Evolutionary conservation across 495 filamentous ascomycete species (phyloP).

Genomic region (Tuber brumale): DNA sequence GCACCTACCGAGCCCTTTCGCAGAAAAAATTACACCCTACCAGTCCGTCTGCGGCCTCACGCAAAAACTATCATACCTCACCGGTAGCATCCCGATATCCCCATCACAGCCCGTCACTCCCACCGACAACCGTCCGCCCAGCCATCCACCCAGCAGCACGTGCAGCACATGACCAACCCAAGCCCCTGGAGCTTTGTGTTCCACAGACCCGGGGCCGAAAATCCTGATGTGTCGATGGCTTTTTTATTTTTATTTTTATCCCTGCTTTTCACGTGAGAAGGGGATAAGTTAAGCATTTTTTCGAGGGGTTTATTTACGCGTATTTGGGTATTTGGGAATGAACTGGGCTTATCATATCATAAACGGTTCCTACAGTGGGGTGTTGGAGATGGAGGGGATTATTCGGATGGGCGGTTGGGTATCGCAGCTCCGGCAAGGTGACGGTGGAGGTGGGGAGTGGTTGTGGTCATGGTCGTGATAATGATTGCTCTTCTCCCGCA

Average conservation of each 20-base stretch:
- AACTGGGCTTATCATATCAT: not conserved
- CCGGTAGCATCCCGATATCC: not conserved
- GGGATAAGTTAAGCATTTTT: not conserved
- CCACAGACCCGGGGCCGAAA: not conserved
- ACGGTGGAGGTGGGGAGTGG: not conserved
- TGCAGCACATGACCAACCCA: conserved; percentile 1
- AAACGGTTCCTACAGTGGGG: not conserved
- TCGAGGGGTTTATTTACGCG: not conserved
- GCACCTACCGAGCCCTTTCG: too few species aligned
- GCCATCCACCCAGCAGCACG: not conserved
- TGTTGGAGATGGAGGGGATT: not conserved
- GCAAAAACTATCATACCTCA: not conserved
- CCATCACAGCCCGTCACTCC: not conserved
- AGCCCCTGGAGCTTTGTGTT: not conserved
- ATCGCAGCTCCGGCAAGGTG: not conserved
- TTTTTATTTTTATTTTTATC: not conserved
- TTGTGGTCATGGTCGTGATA: not conserved
- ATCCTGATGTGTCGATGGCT: not conserved
- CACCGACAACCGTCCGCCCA: not conserved
- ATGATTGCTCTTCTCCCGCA: not conserved
- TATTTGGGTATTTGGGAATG: not conserved
- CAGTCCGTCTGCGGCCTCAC: not conserved
- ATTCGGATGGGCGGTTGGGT: not conserved
- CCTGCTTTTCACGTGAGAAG: not conserved
- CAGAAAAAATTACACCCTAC: not conserved